phyloP scores from a whole-genome alignment of 495 filamentous ascomycete species.

The Neurospora sublineolata region DNA sequence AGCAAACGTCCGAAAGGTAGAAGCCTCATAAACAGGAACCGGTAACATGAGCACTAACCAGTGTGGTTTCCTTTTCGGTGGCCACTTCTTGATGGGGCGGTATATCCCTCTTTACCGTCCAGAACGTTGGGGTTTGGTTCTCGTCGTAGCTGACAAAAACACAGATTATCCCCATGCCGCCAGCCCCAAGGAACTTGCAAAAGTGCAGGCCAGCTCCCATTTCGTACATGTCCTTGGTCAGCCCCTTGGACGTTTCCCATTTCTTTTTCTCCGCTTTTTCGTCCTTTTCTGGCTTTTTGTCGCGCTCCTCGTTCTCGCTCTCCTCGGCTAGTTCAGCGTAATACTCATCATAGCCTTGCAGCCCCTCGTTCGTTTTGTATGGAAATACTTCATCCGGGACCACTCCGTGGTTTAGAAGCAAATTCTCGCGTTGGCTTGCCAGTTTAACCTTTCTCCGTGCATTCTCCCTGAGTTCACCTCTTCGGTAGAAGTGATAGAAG shows the following conservation, averaged over 20 bases:
- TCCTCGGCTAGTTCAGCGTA: not conserved
- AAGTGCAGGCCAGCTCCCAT: not conserved
- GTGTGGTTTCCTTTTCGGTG: not conserved
- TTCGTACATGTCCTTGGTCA: not conserved
- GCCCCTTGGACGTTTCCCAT: not conserved
- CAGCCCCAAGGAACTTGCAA: not conserved
- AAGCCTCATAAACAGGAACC: not conserved
- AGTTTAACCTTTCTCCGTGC: not conserved
- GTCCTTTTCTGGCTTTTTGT: not conserved
- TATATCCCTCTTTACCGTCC: not conserved
- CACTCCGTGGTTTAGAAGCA: not conserved
- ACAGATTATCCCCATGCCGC: not conserved
- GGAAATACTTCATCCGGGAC: not conserved
- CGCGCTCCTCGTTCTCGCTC: not conserved
- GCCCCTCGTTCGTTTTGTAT: not conserved
- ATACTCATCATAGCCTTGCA: not conserved
- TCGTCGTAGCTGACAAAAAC: not conserved
- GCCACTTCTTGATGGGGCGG: not conserved
- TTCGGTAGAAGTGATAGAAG: not conserved
- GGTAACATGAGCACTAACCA: not conserved
- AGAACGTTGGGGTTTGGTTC: not conserved
- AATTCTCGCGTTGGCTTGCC: not conserved
- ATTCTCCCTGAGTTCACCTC: not conserved
- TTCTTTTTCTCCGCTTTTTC: not conserved
- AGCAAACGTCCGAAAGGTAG: not conserved